Percentiles rank a stretch among this genome's conserved stretches.
phyloP scores from a whole-genome alignment of 495 filamentous ascomycete genomes.

The Penicillium cinerascens region DNA sequence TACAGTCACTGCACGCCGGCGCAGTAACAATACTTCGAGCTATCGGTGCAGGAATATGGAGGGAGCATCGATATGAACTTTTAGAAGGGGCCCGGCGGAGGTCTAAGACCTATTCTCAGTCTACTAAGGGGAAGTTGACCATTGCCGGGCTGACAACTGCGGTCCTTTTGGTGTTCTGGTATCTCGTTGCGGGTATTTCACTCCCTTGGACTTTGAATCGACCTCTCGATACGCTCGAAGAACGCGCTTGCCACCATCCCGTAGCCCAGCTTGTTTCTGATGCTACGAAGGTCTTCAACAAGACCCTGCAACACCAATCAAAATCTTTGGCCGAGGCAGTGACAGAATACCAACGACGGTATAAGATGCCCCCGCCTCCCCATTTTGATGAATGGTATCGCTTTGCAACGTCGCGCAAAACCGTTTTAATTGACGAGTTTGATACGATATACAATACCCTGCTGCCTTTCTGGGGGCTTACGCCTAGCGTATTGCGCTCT shows the following conservation, averaged over 20 bases:
- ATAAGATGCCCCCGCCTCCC: conserved; percentile 55
- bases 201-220: background rate
- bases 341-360: conserved; percentile 52
- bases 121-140: no score
- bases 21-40: no score
- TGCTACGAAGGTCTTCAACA: conserved; percentile 4
- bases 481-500: conserved; percentile 6
- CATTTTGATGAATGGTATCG: conserved; percentile 66
- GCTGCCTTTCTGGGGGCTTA: conserved; percentile 52
- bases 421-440: conserved; percentile 61
- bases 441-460: conserved; percentile 51
- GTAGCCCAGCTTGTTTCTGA: conserved; percentile 3
- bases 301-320: conserved; percentile 4
- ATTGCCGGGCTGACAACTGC: no score
- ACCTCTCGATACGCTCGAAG: background rate
- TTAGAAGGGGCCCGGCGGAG: no score
- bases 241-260: conserved; percentile 7
- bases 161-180: no score
- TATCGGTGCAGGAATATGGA: no score
- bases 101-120: no score
- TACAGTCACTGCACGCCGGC: no score
- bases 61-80: no score
- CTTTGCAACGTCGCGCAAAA: conserved; percentile 52
- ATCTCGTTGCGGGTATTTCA: no score
- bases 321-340: conserved; percentile 5